These are phyloP conservation scores for Trichoderma gracile DNA, from an alignment of 2,329 filamentous ascomycete genomes.

Conservation along the genomic window DNA sequence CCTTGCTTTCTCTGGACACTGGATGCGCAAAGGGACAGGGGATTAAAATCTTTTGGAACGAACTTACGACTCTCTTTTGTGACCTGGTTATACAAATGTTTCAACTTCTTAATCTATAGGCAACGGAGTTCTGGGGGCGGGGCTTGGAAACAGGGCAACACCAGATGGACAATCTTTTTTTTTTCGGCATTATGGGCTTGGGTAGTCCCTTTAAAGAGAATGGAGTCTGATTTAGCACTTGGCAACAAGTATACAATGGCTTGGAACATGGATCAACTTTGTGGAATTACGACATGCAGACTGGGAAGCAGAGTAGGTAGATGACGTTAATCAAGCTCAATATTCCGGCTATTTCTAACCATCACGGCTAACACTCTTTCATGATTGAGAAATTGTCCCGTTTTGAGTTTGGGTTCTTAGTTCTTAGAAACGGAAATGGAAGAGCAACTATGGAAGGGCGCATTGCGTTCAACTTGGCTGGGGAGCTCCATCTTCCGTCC, in stretches of 20 bases:
- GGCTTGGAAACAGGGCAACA: background rate
- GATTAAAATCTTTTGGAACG: conserved; percentile 20
- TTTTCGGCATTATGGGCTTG: background rate
- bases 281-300: conserved; percentile 6
- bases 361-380: background rate
- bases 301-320: conserved; percentile 1
- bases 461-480: background rate
- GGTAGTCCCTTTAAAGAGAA: background rate
- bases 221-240: background rate
- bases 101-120: conserved; percentile 24
- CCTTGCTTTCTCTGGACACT: background rate
- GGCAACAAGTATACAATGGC: background rate
- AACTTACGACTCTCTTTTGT: conserved; percentile 27
- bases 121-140: conserved; percentile 30
- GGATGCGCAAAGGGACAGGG: background rate
- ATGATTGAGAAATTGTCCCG: no score
- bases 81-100: background rate
- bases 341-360: background rate
- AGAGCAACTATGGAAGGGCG: background rate
- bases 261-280: background rate
- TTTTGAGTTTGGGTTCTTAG: background rate
- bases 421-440: background rate
- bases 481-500: background rate
- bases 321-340: background rate
- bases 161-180: background rate